Evolutionary conservation across 306 rosid genomes (phyloP).

Genomic region (Hylodesmum podocarpum): DNA sequence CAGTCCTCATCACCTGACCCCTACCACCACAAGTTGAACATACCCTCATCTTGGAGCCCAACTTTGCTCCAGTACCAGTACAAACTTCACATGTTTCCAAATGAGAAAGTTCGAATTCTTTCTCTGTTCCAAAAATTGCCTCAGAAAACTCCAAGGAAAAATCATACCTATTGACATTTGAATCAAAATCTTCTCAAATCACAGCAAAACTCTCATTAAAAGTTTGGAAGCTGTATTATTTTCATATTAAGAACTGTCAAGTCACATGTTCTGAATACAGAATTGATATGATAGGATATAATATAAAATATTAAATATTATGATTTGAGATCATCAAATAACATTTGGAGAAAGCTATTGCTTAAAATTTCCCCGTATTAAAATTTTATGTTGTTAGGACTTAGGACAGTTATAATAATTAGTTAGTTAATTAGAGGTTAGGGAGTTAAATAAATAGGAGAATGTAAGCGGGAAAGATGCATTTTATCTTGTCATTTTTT

Average conservation of each 20-base stretch:
- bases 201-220: conserved; percentile 7
- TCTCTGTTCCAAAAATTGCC: conserved; percentile 90
- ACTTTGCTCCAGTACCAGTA: conserved; percentile 80
- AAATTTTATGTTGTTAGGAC: neutral
- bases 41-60: conserved; percentile 84
- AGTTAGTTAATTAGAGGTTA: neutral
- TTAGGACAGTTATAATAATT: neutral
- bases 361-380: neutral
- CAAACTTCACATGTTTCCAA: conserved; percentile 94
- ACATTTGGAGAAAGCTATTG: neutral
- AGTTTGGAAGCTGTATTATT: conserved; percentile 8
- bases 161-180: conserved; percentile 74
- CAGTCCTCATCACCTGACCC: conserved; percentile 99
- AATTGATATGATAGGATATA: neutral
- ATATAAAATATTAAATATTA: neutral
- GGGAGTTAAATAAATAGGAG: neutral
- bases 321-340: conserved; percentile 6
- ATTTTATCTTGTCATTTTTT: neutral
- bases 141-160: conserved; percentile 80
- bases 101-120: conserved; percentile 91
- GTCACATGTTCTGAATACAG: neutral
- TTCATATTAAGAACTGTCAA: conserved; percentile 10
- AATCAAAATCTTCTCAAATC: conserved; percentile 36
- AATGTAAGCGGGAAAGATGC: neutral
- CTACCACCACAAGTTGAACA: conserved; percentile 99